Conservation (phyloP, 345 rosid genomes). For the Anacardium occidentale region DNA sequence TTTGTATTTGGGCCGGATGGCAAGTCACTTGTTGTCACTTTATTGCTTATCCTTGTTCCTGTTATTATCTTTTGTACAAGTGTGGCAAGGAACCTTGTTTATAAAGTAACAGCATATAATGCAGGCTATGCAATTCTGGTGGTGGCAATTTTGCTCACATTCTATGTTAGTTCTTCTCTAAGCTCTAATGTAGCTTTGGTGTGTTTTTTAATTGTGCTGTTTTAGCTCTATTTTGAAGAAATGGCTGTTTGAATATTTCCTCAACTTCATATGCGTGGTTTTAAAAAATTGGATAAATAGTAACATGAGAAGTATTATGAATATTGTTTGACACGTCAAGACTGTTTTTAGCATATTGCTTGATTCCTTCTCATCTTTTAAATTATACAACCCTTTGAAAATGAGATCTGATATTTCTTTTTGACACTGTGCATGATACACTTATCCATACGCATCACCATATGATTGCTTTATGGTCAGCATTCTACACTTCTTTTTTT, state of each 20-base stretch:
- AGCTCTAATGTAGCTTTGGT: neutral
- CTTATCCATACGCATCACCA: neutral
- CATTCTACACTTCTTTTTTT: neutral
- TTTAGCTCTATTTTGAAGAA: neutral
- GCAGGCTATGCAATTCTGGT: slow-evolving; percentile 39
- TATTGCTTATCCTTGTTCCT: slow-evolving; percentile 48
- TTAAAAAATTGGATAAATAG: neutral
- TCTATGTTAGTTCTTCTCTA: slow-evolving; percentile 43
- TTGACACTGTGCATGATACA: neutral
- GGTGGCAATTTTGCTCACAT: slow-evolving; percentile 40
- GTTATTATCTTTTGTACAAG: slow-evolving; percentile 42
- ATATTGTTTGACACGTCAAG: neutral
- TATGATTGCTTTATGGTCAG: neutral
- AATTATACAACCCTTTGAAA: neutral
- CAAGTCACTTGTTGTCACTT: slow-evolving; percentile 38
- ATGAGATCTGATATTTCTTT: neutral
- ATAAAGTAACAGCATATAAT: slow-evolving; percentile 26
- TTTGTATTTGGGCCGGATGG: slow-evolving; percentile 58
- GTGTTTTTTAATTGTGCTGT: neutral
- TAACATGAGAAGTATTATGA: neutral
- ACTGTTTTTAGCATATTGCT: slow-evolving; percentile 3
- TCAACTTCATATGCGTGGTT: neutral
- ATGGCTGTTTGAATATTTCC: neutral
- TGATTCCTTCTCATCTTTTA: neutral
- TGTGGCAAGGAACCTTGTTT: slow-evolving; percentile 43